phyloP scores from a whole-genome alignment of 129 eudicot species.

The Flaveria brownii region DNA sequence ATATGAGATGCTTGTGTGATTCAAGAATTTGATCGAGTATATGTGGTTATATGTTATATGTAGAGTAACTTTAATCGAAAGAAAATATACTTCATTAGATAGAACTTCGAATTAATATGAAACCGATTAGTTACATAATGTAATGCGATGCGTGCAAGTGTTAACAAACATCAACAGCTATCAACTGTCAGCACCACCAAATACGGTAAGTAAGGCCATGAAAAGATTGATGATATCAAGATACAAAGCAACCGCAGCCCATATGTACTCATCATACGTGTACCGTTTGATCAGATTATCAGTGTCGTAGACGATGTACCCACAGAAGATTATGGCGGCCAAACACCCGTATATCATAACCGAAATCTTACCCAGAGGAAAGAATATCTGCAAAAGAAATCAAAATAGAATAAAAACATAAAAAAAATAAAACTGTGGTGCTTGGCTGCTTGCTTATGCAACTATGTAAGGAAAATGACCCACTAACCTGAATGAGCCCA shows the following conservation, averaged over 20 bases:
- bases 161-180: background rate
- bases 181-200: constrained; percentile 55
- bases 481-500: constrained; percentile 62
- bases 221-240: constrained; percentile 67
- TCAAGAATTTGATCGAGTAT: too few species aligned
- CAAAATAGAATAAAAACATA: background rate
- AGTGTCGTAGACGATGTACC: constrained; percentile 64
- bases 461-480: background rate
- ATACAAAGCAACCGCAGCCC: constrained; percentile 67
- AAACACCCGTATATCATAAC: constrained; percentile 62
- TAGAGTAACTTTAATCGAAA: too few species aligned
- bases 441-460: background rate
- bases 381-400: constrained; percentile 45
- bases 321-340: constrained; percentile 66
- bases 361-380: constrained; percentile 56
- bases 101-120: too few species aligned
- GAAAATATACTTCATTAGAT: too few species aligned
- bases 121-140: too few species aligned
- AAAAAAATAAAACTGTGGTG: background rate
- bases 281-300: constrained; percentile 64
- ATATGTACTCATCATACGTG: constrained; percentile 60
- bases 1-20: too few species aligned
- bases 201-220: constrained; percentile 45
- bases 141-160: background rate
- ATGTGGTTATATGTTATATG: too few species aligned